Evolutionary conservation across 345 rosid genomes (phyloP).

Genomic region (Gossypium sturtianum): DNA sequence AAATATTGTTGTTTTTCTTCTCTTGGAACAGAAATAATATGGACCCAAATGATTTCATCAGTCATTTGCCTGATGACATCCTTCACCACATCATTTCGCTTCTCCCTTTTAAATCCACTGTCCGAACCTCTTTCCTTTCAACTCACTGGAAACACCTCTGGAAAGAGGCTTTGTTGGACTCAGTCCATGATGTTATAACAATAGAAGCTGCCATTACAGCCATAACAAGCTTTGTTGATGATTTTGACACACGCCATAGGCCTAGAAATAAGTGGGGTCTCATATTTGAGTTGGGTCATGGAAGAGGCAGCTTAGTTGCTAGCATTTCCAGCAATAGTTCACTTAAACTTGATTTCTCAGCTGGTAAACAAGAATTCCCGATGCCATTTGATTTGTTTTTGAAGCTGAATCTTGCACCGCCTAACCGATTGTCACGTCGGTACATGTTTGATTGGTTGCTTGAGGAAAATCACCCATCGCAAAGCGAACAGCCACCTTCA

Average conservation of each 20-base stretch:
- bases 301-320: neutral
- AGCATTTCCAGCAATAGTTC: neutral
- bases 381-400: neutral
- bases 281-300: neutral
- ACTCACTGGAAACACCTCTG: too few relatives aligned
- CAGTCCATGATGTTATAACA: too few relatives aligned
- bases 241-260: too few relatives aligned
- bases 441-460: too few relatives aligned
- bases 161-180: too few relatives aligned
- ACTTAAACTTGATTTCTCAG: neutral
- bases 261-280: neutral
- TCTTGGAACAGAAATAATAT: neutral
- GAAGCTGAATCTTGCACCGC: neutral
- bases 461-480: too few relatives aligned
- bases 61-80: neutral
- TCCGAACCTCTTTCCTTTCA: neutral
- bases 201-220: too few relatives aligned
- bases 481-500: neutral
- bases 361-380: neutral
- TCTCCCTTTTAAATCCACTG: neutral
- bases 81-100: neutral
- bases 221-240: too few relatives aligned
- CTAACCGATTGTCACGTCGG: too few relatives aligned
- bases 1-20: neutral
- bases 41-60: neutral